These are phyloP conservation scores for Caryopteris hybrid DNA, from an alignment of 305 asterid genomes.

Conservation along the genomic window DNA sequence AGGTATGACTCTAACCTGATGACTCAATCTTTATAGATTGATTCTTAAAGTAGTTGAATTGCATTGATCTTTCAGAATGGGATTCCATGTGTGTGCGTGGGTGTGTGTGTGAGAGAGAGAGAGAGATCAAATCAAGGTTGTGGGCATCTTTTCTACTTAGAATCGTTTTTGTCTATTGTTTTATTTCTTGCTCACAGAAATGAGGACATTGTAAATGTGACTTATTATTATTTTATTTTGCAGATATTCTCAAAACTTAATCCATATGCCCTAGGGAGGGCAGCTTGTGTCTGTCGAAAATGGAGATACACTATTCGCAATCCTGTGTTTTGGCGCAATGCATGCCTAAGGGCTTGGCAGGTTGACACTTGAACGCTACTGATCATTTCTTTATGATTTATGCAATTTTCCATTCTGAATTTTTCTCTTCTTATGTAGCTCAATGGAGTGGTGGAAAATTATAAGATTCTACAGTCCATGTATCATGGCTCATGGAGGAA, in stretches of 20 bases:
- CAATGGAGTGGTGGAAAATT: slow-evolving; percentile 65
- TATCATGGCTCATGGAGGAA: slow-evolving; percentile 92
- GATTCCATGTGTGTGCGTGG: too few species aligned
- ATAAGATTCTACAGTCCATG: slow-evolving; percentile 52
- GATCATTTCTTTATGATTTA: neutral
- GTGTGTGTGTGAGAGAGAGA: neutral
- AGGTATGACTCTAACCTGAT: slow-evolving; percentile 37
- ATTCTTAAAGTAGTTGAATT: neutral
- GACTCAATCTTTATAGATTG: neutral
- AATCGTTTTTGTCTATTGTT: neutral
- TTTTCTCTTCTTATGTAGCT: slow-evolving; percentile 31
- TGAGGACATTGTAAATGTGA: neutral
- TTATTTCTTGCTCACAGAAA: neutral
- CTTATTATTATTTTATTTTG: slow-evolving; percentile 15
- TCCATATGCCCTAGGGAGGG: slow-evolving; percentile 81
- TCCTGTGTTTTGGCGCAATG: slow-evolving; percentile 90
- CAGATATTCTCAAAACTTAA: slow-evolving; percentile 75
- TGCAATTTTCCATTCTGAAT: neutral
- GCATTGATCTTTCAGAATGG: neutral
- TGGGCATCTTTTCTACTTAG: too few species aligned
- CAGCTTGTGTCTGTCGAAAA: slow-evolving; percentile 93
- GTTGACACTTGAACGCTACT: slow-evolving; percentile 26
- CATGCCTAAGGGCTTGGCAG: slow-evolving; percentile 95
- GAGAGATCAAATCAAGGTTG: too few species aligned
- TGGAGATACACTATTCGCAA: slow-evolving; percentile 90